Evolutionary conservation across 1,139 yeast genomes (phyloP), one percentile per base, ranked within the genome.

Genomic region (Candida mesenterica): DNA sequence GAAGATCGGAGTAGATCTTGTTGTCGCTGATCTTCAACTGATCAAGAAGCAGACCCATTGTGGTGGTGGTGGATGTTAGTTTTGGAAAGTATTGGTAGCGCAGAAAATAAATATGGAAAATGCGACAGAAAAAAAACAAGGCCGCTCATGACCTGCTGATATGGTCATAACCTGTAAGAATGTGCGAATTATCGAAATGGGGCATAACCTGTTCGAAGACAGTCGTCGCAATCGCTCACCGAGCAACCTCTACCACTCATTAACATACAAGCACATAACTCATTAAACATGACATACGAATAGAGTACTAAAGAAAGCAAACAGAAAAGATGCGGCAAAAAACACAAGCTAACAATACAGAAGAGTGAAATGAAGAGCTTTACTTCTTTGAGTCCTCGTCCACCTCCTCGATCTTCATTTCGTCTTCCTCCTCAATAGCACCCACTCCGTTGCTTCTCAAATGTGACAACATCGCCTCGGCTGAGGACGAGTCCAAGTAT

Each of bases 401-500:
- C 6, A 14, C 28, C 28, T 25, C 28, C 29, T 48, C 57, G 5
- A 50, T 49, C 3, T 53, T 57, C 12, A 38, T 44, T 25, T 46
- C 47, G 24, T 41, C 53, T 30, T 38, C 45, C 24, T 44, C 48
- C 15, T 43, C 55, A 34, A 55, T 59, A 13, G 46, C 53, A n/a
- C n/a, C n/a, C 13, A 40, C 53, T 14, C 42, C 52, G 15, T 30
- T 38, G 33, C 34, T 38, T n/a, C 39, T 28, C 40, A 73, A 71
- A 40, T 71, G 72, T 28, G 75, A 75, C 49, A 74, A 66, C 45
- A 73, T 56, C 5, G 72, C 65, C 49, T 69, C 75, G 12, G 76
- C 75, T 13, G 73, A 65, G 28, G 69, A 61, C 6, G 74, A 68
- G 49, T 74, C 79, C 45, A 74, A 62, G 49, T 74, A 74, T 36